These are phyloP conservation scores for Dioscorea cayenensis DNA, from an alignment of 116 monocot species.

Conservation along the genomic window DNA sequence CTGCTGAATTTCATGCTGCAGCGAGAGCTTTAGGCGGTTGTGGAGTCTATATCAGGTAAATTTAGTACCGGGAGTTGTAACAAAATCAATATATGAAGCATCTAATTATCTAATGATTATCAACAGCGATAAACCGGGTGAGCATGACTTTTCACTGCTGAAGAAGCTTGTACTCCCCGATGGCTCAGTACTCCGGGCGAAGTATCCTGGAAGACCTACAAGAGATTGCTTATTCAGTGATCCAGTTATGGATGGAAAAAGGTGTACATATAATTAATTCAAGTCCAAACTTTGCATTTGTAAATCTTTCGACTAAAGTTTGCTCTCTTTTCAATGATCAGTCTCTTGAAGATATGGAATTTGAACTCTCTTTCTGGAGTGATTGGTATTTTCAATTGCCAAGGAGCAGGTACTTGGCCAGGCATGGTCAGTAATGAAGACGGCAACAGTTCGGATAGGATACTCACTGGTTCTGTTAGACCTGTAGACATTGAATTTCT, in stretches of 20 bases:
- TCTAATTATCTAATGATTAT: background rate
- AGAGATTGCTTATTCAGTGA: slow-evolving; percentile 44
- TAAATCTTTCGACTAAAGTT: background rate
- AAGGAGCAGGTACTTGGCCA: slow-evolving; percentile 49
- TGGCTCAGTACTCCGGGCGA: slow-evolving; percentile 45
- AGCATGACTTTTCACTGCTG: slow-evolving; percentile 41
- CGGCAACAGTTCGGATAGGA: slow-evolving; percentile 4
- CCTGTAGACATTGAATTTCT: slow-evolving; percentile 31
- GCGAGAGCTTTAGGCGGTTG: slow-evolving; percentile 53
- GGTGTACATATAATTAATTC: background rate
- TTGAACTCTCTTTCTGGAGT: slow-evolving; percentile 32
- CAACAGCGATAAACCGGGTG: slow-evolving; percentile 37
- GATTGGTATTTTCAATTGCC: slow-evolving; percentile 46
- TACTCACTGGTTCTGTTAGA: slow-evolving; percentile 20
- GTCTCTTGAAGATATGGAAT: slow-evolving; percentile 55
- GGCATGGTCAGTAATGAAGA: slow-evolving; percentile 3
- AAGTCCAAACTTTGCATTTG: background rate
- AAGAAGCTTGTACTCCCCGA: slow-evolving; percentile 45
- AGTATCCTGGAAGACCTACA: slow-evolving; percentile 41
- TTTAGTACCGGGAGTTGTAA: background rate
- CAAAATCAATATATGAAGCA: background rate
- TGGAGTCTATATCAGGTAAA: slow-evolving; percentile 44
- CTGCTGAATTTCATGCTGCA: slow-evolving; percentile 49
- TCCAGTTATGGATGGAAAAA: slow-evolving; percentile 45
- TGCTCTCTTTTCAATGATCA: background rate